phyloP scores from a whole-genome alignment of 176 grass and related monocot genomes.

The Phragmites australis region DNA sequence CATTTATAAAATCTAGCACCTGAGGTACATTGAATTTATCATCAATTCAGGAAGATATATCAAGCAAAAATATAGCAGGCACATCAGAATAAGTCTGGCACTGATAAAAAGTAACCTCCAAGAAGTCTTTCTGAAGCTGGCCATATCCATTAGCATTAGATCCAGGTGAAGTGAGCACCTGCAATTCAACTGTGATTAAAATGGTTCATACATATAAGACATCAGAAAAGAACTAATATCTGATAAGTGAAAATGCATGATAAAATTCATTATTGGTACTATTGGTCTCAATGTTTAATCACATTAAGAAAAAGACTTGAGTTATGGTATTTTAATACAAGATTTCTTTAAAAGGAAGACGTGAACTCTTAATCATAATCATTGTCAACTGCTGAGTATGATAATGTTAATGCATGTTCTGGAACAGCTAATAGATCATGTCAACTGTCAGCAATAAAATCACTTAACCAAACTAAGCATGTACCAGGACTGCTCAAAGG shows the following conservation, averaged over 20 bases:
- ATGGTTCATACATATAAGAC: constrained; percentile 10
- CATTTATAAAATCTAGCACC: constrained; percentile 98
- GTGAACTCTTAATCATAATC: not conserved
- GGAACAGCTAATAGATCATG: not conserved
- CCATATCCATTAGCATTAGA: constrained; percentile 61
- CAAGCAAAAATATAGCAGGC: constrained; percentile 5
- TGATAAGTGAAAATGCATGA: not conserved
- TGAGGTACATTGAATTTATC: constrained; percentile 46
- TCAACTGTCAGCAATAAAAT: constrained; percentile 15
- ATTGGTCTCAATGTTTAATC: not conserved
- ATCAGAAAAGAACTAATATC: constrained; percentile 6
- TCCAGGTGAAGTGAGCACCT: constrained; percentile 67
- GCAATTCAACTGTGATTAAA: constrained; percentile 29
- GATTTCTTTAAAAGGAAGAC: not conserved
- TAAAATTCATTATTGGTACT: constrained; percentile 4
- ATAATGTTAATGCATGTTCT: not conserved
- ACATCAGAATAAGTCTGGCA: constrained; percentile 28
- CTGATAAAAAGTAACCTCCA: constrained; percentile 60
- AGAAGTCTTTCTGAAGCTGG: constrained; percentile 86
- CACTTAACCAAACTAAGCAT: not conserved
- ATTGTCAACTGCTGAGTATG: not conserved
- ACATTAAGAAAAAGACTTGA: not conserved
- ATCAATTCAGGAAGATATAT: not conserved
- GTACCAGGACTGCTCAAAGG: constrained; percentile 18
- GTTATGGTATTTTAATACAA: not conserved